phyloP scores from a whole-genome alignment of 139 green algal genomes.

The Chlamydomonas sphaeroides region DNA sequence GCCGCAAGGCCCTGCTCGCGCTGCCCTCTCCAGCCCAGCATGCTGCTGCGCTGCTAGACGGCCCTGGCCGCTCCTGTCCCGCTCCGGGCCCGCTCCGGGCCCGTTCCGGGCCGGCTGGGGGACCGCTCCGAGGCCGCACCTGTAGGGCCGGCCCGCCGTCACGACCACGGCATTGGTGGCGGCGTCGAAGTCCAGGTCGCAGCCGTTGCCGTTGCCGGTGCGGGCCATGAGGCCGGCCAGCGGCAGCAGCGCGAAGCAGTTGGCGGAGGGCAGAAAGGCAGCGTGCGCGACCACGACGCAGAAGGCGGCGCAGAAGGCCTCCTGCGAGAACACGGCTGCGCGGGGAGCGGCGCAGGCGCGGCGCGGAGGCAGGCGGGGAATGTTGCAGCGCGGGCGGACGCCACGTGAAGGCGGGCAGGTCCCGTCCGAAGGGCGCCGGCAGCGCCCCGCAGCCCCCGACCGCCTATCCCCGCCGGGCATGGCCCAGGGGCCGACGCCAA shows the following conservation, averaged over 20 bases:
- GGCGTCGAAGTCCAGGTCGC: conserved; percentile 84
- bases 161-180: conserved; percentile 66
- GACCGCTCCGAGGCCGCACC: conserved; percentile 38
- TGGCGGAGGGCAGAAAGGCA: conserved; percentile 84
- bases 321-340: conserved; percentile 61
- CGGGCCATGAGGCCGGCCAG: conserved; percentile 58
- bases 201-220: conserved; percentile 66
- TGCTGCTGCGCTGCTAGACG: too few relatives aligned
- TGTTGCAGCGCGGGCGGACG: too few relatives aligned
- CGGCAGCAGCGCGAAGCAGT: conserved; percentile 93
- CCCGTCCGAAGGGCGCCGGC: too few relatives aligned
- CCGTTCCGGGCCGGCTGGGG: too few relatives aligned
- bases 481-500: too few relatives aligned
- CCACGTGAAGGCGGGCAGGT: too few relatives aligned
- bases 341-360: not conserved
- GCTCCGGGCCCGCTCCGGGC: too few relatives aligned
- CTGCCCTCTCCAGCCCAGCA: too few relatives aligned
- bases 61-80: too few relatives aligned
- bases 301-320: conserved; percentile 81
- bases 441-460: too few relatives aligned
- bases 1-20: too few relatives aligned
- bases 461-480: too few relatives aligned
- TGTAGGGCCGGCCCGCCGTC: conserved; percentile 62
- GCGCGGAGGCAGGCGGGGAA: not conserved
- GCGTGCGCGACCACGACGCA: conserved; percentile 81